phyloP scores from a whole-genome alignment of 257 asterid genomes.

The Scutellaria barbata region DNA sequence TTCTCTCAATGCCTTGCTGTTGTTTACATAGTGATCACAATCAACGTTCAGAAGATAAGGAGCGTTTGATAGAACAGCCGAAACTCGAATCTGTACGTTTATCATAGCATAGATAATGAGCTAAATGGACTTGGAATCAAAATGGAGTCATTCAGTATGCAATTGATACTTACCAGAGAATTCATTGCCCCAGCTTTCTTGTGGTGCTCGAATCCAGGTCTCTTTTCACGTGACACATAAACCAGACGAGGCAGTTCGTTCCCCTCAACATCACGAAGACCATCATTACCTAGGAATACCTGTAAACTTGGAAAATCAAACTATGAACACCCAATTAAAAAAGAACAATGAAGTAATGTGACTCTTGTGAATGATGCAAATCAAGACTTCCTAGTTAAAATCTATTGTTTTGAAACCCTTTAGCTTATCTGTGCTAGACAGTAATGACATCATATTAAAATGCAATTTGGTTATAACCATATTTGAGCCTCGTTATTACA shows the following conservation, averaged over 20 bases:
- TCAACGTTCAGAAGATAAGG: slow-evolving; percentile 82
- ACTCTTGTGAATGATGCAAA: too few species aligned
- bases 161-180: slow-evolving; percentile 58
- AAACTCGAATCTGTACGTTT: slow-evolving; percentile 72
- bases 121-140: neutral
- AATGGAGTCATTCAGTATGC: neutral
- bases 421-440: too few species aligned
- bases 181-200: slow-evolving; percentile 97
- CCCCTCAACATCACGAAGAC: slow-evolving; percentile 65
- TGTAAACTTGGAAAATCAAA: slow-evolving; percentile 16
- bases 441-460: too few species aligned
- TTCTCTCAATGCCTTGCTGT: slow-evolving; percentile 87
- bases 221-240: slow-evolving; percentile 88
- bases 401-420: too few species aligned
- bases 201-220: slow-evolving; percentile 88
- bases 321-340: too few species aligned
- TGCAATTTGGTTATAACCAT: too few species aligned
- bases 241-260: slow-evolving; percentile 68
- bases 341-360: too few species aligned
- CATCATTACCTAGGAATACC: slow-evolving; percentile 83
- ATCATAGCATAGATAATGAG: neutral
- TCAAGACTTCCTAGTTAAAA: too few species aligned
- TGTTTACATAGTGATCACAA: slow-evolving; percentile 91
- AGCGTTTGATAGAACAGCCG: slow-evolving; percentile 87
- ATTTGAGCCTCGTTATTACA: too few species aligned